These are phyloP conservation scores for Neurospora hispaniola DNA, from an alignment of 495 filamentous ascomycete genomes.

Conservation along the genomic window DNA sequence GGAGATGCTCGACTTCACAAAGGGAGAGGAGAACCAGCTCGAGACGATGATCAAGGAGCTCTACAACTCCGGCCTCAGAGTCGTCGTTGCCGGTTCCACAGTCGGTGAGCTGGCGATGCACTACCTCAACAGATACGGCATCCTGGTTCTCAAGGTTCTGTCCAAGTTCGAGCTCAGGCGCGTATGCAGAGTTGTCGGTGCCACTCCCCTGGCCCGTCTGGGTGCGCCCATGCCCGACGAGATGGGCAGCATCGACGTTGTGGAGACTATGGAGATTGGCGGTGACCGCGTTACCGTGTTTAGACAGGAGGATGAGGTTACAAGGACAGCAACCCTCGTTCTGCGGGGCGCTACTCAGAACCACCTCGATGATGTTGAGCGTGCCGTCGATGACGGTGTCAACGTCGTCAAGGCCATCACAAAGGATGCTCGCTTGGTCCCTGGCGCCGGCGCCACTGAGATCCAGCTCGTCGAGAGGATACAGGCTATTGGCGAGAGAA, in stretches of 20 bases:
- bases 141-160: conserved; percentile 92
- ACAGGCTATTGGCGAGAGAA: conserved; percentile 77
- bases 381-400: conserved; percentile 95
- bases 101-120: conserved; percentile 94
- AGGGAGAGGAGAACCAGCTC: conserved; percentile 88
- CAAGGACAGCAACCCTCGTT: conserved; percentile 88
- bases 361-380: conserved; percentile 93
- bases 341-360: conserved; percentile 95
- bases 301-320: conserved; percentile 87
- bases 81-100: conserved; percentile 81
- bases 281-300: conserved; percentile 98
- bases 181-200: conserved; percentile 91
- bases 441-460: conserved; percentile 92
- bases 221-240: conserved; percentile 99
- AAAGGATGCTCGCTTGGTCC: conserved; percentile 79
- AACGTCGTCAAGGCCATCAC: conserved; percentile 99
- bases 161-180: conserved; percentile 96
- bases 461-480: conserved; percentile 91
- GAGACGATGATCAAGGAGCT: conserved; percentile 89
- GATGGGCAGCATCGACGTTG: conserved; percentile 90
- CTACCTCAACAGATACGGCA: conserved; percentile 94
- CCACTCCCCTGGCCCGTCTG: conserved; percentile 86
- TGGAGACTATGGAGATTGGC: conserved; percentile 96
- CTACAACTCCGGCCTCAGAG: conserved; percentile 83
- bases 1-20: conserved; percentile 97